Conservation (phyloP, 768 basidiomycete genomes). For the Phylloporus sp. region DNA sequence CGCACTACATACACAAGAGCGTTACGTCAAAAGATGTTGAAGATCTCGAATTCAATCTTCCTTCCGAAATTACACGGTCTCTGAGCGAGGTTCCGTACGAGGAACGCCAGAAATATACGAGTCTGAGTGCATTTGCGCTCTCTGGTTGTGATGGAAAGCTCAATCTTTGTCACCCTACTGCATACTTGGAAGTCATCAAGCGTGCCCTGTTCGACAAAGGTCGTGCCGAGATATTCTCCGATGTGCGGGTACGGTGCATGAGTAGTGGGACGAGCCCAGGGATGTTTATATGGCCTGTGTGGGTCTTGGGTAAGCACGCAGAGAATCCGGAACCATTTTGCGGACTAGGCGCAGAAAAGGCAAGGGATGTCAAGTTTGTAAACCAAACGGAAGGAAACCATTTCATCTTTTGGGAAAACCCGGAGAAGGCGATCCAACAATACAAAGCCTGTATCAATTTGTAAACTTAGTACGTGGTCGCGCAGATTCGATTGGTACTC, state of each 20-base stretch:
- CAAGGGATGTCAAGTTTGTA: constrained; percentile 17
- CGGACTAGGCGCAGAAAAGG: constrained; percentile 15
- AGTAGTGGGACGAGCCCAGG: constrained; percentile 10
- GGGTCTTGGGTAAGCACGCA: constrained; percentile 9
- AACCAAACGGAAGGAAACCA: constrained; percentile 20
- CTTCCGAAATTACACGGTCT: constrained; percentile 6
- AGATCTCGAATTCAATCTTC: constrained; percentile 15
- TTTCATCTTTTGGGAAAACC: constrained; percentile 24
- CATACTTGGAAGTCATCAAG: constrained; percentile 7
- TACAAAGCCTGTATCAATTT: constrained; percentile 10
- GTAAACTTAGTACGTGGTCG: not conserved
- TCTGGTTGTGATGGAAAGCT: constrained; percentile 10
- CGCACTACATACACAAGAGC: constrained; percentile 16
- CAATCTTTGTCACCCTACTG: constrained; percentile 5
- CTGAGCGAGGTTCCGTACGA: constrained; percentile 10
- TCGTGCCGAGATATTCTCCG: constrained; percentile 4
- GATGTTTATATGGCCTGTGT: constrained; percentile 9
- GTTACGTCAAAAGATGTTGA: constrained; percentile 13
- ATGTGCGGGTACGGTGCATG: constrained; percentile 18
- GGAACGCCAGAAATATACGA: constrained; percentile 9
- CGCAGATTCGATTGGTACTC: no score
- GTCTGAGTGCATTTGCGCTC: not conserved
- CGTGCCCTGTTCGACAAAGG: constrained; percentile 18
- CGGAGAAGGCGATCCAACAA: constrained; percentile 20
- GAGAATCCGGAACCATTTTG: constrained; percentile 3